Evolutionary conservation across 2,329 filamentous ascomycete genomes (phyloP).

Genomic region (Aspergillus chevalieri): DNA sequence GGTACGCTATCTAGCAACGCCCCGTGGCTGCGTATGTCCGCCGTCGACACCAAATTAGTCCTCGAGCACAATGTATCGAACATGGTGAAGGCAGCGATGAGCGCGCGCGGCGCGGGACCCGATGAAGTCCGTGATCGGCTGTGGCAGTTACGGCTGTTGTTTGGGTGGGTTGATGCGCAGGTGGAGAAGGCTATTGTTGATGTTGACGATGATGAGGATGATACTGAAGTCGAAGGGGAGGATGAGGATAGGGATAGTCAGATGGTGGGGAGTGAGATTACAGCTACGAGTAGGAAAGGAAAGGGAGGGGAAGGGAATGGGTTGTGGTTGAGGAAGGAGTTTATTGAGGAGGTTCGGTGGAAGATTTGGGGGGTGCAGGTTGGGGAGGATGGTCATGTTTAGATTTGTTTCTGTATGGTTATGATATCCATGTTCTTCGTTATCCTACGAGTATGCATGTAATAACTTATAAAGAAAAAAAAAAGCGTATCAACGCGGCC

Average conservation of each 20-base stretch:
- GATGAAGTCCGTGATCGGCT: conserved; percentile 52
- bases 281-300: conserved; percentile 14
- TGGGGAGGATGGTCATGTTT: conserved; percentile 7
- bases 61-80: conserved; percentile 48
- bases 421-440: conserved; percentile 1
- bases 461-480: not conserved
- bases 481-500: conserved; percentile 10
- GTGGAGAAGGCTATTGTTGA: conserved; percentile 4
- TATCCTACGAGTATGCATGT: not conserved
- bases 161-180: conserved; percentile 56
- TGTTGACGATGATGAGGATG: conserved; percentile 31
- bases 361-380: conserved; percentile 37
- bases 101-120: conserved; percentile 24
- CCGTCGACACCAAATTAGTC: conserved; percentile 66
- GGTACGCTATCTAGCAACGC: conserved; percentile 32
- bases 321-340: conserved; percentile 33
- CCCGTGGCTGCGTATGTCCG: conserved; percentile 51
- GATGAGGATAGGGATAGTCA: conserved; percentile 6
- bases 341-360: conserved; percentile 37
- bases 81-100: conserved; percentile 23
- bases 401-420: conserved; percentile 1
- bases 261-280: conserved; percentile 23
- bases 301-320: conserved; percentile 18
- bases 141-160: conserved; percentile 58
- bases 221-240: conserved; percentile 16